Conservation (phyloP, 345 rosid species). For the Camelina neglecta region DNA sequence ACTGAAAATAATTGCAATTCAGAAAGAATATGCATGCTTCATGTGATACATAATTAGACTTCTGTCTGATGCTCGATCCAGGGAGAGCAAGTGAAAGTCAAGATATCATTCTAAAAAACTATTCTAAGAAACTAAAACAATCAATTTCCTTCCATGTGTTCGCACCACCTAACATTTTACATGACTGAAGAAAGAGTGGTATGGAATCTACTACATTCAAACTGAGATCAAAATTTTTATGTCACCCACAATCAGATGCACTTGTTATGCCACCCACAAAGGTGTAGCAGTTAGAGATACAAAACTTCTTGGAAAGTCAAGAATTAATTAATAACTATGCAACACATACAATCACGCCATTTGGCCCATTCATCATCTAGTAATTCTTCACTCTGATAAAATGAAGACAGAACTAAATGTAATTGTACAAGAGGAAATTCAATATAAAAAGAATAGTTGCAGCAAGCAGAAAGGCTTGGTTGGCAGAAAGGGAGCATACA, state of each 20-base stretch:
- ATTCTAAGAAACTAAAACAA: slow-evolving; percentile 4
- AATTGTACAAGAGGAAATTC: slow-evolving; percentile 16
- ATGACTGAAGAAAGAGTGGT: slow-evolving; percentile 4
- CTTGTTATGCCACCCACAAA: slow-evolving; percentile 17
- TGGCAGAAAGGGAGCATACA: slow-evolving; percentile 7
- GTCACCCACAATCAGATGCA: slow-evolving; percentile 27
- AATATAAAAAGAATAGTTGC: not conserved
- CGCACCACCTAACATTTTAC: slow-evolving; percentile 30
- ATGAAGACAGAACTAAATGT: slow-evolving; percentile 14
- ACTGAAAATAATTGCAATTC: not conserved
- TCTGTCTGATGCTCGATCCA: slow-evolving; percentile 16
- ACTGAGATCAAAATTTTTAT: slow-evolving; percentile 6
- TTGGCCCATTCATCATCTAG: slow-evolving; percentile 19
- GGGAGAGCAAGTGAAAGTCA: not conserved
- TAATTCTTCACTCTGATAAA: slow-evolving; percentile 17
- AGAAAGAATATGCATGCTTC: slow-evolving; percentile 17
- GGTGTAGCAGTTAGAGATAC: slow-evolving; percentile 20
- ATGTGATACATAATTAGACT: slow-evolving; percentile 27
- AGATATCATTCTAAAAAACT: not conserved
- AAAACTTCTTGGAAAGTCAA: slow-evolving; percentile 19
- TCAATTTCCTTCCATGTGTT: slow-evolving; percentile 15
- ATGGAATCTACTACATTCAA: slow-evolving; percentile 13
- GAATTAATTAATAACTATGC: slow-evolving; percentile 7
- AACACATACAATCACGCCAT: slow-evolving; percentile 29
- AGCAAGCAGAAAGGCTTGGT: slow-evolving; percentile 28